Percentiles rank a stretch among this genome's conserved stretches.
Evolutionary conservation across 208 protist species (phyloP).

Genomic region (Porcisia deanei): DNA sequence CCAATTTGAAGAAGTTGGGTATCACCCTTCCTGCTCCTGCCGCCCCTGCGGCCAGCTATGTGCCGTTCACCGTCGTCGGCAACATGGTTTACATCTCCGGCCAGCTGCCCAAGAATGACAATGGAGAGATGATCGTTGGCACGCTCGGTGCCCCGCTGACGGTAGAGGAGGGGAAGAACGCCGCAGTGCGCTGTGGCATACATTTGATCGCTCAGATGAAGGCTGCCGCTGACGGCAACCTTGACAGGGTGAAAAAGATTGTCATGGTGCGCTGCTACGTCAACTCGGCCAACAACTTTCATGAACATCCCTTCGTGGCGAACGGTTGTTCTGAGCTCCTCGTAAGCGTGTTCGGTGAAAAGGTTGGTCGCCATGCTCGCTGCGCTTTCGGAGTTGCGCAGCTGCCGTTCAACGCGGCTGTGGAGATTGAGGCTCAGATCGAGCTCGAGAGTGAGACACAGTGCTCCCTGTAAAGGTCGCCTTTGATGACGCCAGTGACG

Average conservation of each 20-base stretch:
- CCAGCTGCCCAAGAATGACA: slow-evolving; percentile 66
- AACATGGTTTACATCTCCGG: slow-evolving; percentile 66
- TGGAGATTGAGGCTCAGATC: slow-evolving; percentile 74
- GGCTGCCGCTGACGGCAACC: slow-evolving; percentile 54
- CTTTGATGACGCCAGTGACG: not conserved
- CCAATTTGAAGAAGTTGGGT: slow-evolving; percentile 61
- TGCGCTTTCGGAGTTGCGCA: slow-evolving; percentile 73
- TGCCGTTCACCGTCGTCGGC: slow-evolving; percentile 53
- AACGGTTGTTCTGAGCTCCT: slow-evolving; percentile 84
- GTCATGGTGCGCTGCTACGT: slow-evolving; percentile 83
- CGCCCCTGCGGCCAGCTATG: slow-evolving; percentile 70
- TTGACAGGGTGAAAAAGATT: slow-evolving; percentile 68
- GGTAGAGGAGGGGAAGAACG: slow-evolving; percentile 61
- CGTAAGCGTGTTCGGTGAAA: slow-evolving; percentile 61
- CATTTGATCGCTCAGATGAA: slow-evolving; percentile 65
- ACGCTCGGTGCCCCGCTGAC: slow-evolving; percentile 51
- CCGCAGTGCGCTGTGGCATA: slow-evolving; percentile 49
- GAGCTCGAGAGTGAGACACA: slow-evolving; percentile 32
- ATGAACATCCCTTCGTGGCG: slow-evolving; percentile 64
- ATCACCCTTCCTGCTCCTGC: slow-evolving; percentile 58
- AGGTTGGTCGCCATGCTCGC: slow-evolving; percentile 71
- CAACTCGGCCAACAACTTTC: slow-evolving; percentile 58
- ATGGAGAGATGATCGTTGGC: slow-evolving; percentile 51
- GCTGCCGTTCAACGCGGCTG: slow-evolving; percentile 65
- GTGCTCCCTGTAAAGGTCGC: not conserved